These are phyloP conservation scores for Vitis hybrid DNA, from an alignment of 177 flowering plant species.

Conservation along the genomic window DNA sequence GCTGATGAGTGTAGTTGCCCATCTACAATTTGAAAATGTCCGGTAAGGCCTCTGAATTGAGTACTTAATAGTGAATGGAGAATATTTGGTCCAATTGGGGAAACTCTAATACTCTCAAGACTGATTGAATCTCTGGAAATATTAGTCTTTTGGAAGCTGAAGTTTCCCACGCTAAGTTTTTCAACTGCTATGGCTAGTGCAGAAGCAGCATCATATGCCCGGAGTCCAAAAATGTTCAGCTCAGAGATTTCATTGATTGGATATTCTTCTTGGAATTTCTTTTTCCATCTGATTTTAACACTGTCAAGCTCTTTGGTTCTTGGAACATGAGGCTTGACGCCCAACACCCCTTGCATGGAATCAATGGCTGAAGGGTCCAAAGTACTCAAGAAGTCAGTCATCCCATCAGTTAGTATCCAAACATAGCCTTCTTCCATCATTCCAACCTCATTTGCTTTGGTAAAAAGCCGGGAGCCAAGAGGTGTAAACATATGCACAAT, in stretches of 20 bases:
- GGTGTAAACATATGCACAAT: slow-evolving; percentile 21
- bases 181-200: slow-evolving; percentile 14
- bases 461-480: slow-evolving; percentile 21
- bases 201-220: slow-evolving; percentile 41
- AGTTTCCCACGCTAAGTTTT: neutral
- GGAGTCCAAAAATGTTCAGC: slow-evolving; percentile 25
- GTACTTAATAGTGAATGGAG: slow-evolving; percentile 15
- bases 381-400: slow-evolving; percentile 10
- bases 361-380: neutral
- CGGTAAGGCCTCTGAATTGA: slow-evolving; percentile 28
- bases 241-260: neutral
- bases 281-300: slow-evolving; percentile 18
- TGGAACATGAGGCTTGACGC: slow-evolving; percentile 14
- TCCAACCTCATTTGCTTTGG: slow-evolving; percentile 9
- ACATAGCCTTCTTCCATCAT: slow-evolving; percentile 29
- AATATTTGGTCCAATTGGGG: slow-evolving; percentile 28
- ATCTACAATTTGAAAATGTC: slow-evolving; percentile 23
- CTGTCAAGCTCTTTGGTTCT: slow-evolving; percentile 12
- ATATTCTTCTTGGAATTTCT: slow-evolving; percentile 11
- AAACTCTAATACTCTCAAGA: slow-evolving; percentile 4
- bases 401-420: slow-evolving; percentile 25
- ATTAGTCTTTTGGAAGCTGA: too few relatives aligned
- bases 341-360: slow-evolving; percentile 20
- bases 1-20: slow-evolving; percentile 17
- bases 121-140: too few relatives aligned